Percentiles rank a stretch among this genome's conserved stretches.
Conservation (phyloP, 495 filamentous ascomycete species). For the Xylaria castorea region DNA sequence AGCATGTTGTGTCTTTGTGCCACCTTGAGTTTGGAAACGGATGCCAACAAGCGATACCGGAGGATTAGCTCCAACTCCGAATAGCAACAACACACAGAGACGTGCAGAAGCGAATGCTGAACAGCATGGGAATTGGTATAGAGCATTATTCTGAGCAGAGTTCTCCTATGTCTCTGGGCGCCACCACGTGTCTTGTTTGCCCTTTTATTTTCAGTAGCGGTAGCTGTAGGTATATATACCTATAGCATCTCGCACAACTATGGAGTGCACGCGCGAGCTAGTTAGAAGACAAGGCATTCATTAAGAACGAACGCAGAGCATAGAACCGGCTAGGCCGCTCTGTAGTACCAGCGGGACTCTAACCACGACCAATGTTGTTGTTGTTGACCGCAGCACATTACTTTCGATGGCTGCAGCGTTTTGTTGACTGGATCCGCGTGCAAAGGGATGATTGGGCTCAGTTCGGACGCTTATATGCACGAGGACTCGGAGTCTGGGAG, state of each 20-base stretch:
- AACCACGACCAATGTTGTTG: background rate
- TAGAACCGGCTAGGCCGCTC: background rate
- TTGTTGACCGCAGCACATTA: conserved; percentile 7
- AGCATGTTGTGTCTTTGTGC: background rate
- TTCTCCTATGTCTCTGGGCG: background rate
- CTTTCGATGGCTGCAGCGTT: background rate
- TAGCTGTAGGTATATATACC: background rate
- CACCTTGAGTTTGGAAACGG: background rate
- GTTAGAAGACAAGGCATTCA: background rate
- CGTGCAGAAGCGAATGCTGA: background rate
- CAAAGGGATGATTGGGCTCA: conserved; percentile 19
- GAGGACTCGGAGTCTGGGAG: conserved; percentile 14
- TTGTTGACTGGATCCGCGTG: conserved; percentile 29
- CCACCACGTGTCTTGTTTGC: background rate
- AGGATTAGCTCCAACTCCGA: background rate
- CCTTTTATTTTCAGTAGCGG: background rate
- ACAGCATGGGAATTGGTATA: background rate
- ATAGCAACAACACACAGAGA: conserved; percentile 5
- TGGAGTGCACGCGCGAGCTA: background rate
- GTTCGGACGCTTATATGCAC: background rate
- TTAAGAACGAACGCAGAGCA: background rate
- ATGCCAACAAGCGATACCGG: background rate
- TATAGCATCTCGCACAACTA: conserved; percentile 5
- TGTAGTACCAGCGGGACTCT: background rate
- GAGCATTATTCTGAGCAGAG: background rate